These are phyloP conservation scores for Brassica cretica DNA, from an alignment of 345 rosid species.

Conservation along the genomic window DNA sequence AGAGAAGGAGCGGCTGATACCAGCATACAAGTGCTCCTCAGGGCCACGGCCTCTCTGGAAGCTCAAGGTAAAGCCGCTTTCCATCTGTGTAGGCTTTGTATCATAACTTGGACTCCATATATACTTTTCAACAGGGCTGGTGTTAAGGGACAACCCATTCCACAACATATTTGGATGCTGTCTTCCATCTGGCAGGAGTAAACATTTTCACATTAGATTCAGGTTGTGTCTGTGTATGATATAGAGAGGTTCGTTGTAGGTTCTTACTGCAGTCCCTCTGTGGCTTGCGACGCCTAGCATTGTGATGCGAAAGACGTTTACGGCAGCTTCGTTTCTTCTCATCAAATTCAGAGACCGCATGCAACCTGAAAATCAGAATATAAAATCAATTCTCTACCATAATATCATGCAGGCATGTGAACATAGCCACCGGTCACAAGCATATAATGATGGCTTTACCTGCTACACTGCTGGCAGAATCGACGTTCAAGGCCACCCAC, in stretches of 20 bases:
- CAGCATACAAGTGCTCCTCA: slow-evolving; percentile 44
- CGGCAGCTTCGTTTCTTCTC: slow-evolving; percentile 96
- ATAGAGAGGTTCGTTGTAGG: background rate
- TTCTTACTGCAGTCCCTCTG: slow-evolving; percentile 46
- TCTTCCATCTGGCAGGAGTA: slow-evolving; percentile 59
- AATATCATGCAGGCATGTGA: background rate
- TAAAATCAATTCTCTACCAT: slow-evolving; percentile 6
- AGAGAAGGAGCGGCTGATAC: slow-evolving; percentile 41
- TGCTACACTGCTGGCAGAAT: slow-evolving; percentile 92
- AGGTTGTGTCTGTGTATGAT: slow-evolving; percentile 1
- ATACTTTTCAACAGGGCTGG: slow-evolving; percentile 40
- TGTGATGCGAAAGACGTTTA: slow-evolving; percentile 88
- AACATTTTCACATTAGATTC: background rate
- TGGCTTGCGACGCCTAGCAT: slow-evolving; percentile 96
- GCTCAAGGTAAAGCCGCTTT: slow-evolving; percentile 44
- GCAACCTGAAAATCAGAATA: slow-evolving; percentile 57
- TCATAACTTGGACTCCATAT: slow-evolving; percentile 48
- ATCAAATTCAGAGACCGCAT: slow-evolving; percentile 80
- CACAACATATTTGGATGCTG: slow-evolving; percentile 54
- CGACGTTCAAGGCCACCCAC: slow-evolving; percentile 76
- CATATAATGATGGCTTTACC: slow-evolving; percentile 45
- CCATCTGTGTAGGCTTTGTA: slow-evolving; percentile 52
- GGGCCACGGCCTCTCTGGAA: slow-evolving; percentile 45
- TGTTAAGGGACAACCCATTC: slow-evolving; percentile 49
- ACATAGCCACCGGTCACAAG: background rate